phyloP scores from a whole-genome alignment of 2,329 filamentous ascomycete species.

The Trichophyton verrucosum region DNA sequence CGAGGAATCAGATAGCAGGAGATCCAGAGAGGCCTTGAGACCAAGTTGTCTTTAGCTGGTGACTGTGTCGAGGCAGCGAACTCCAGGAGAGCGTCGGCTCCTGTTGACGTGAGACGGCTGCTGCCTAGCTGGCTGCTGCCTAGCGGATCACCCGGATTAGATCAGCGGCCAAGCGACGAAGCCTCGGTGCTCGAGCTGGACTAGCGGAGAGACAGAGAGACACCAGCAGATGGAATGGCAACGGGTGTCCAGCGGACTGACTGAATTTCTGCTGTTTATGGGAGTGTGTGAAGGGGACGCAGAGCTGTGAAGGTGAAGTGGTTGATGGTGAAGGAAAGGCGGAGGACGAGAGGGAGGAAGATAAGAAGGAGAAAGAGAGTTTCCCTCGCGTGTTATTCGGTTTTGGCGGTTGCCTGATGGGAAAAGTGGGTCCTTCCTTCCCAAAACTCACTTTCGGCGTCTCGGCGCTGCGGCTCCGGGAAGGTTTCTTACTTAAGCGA shows the following conservation, averaged over 20 bases:
- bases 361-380: not conserved
- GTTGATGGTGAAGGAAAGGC: not conserved
- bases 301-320: not conserved
- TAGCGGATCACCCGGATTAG: not conserved
- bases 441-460: not conserved
- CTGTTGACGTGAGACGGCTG: not conserved
- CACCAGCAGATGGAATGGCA: not conserved
- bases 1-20: too few species aligned
- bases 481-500: not conserved
- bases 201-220: not conserved
- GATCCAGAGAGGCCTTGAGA: not conserved
- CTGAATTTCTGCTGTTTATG: not conserved
- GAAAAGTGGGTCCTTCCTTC: not conserved
- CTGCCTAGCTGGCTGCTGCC: not conserved
- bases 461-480: not conserved
- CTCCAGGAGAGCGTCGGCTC: not conserved
- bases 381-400: not conserved
- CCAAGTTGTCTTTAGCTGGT: not conserved
- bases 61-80: not conserved
- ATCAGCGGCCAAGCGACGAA: not conserved
- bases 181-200: not conserved
- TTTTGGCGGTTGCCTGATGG: constrained; percentile 1
- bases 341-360: not conserved
- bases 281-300: not conserved
- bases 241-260: not conserved